Percentiles rank a stretch among this genome's conserved stretches.
phyloP scores from a whole-genome alignment of 176 grass and related monocot genomes.

The Miscanthus lutarioriparius region DNA sequence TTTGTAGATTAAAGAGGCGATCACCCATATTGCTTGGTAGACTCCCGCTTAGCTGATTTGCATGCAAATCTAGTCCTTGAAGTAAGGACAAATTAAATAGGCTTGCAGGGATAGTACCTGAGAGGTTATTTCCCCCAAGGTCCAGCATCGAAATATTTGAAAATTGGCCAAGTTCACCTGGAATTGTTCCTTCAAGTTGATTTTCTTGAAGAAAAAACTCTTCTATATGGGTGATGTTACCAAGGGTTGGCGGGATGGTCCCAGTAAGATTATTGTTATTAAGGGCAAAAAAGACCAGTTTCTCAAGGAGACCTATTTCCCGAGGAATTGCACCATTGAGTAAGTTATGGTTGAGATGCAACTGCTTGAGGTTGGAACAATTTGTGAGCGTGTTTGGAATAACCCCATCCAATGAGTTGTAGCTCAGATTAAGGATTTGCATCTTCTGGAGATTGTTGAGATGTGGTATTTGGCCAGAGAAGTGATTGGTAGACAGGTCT shows the following conservation, averaged over 20 bases:
- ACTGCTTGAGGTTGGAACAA: no score
- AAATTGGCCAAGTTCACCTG: no score
- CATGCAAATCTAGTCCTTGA: no score
- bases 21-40: not conserved
- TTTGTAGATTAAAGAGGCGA: not conserved
- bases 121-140: no score
- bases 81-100: no score
- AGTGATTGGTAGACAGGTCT: not conserved
- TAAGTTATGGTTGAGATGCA: no score
- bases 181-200: no score
- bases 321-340: conserved; percentile 13
- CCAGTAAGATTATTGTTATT: not conserved
- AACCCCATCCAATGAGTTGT: not conserved
- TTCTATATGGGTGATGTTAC: no score
- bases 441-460: not conserved
- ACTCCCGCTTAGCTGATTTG: no score
- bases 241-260: not conserved
- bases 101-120: no score
- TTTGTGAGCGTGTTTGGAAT: not conserved
- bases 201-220: no score
- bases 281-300: not conserved
- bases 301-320: not conserved
- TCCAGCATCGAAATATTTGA: no score
- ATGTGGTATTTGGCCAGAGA: not conserved
- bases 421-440: not conserved